These are phyloP conservation scores for Fusarium torulosum DNA, from an alignment of 2,329 filamentous ascomycete genomes.

Conservation along the genomic window DNA sequence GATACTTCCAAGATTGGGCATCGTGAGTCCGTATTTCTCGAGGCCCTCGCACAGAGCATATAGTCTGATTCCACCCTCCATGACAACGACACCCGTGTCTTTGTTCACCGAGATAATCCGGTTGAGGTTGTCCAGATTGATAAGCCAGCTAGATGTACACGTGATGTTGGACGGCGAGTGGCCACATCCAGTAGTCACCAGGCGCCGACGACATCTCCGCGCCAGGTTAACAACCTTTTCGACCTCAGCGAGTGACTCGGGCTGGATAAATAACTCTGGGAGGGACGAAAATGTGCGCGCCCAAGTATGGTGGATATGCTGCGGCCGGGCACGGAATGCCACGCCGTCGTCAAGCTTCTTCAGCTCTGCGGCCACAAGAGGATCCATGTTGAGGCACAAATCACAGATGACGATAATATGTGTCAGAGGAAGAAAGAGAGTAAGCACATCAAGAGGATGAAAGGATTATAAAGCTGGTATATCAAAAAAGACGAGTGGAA, in stretches of 20 bases:
- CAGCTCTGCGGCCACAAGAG: conserved; percentile 53
- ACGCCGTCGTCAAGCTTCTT: conserved; percentile 57
- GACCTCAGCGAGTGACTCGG: conserved; percentile 82
- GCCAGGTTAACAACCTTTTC: conserved; percentile 87
- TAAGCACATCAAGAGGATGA: conserved; percentile 4
- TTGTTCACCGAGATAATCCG: conserved; percentile 77
- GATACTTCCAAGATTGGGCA: conserved; percentile 95
- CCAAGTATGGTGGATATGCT: conserved; percentile 91
- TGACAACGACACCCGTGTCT: conserved; percentile 74
- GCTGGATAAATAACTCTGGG: conserved; percentile 92
- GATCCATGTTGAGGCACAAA: conserved; percentile 52
- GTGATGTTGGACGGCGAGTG: conserved; percentile 95
- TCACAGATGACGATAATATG: neutral
- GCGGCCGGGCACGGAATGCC: conserved; percentile 79
- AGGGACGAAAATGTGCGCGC: conserved; percentile 90
- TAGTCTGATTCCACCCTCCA: conserved; percentile 91
- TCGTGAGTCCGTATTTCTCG: conserved; percentile 80
- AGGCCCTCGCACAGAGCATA: conserved; percentile 79
- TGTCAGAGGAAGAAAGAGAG: neutral
- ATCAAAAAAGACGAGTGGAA: conserved; percentile 24
- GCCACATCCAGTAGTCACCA: conserved; percentile 89
- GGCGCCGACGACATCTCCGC: conserved; percentile 80
- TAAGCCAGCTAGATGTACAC: conserved; percentile 92
- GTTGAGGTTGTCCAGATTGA: conserved; percentile 90
- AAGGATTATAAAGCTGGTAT: conserved; percentile 23